Conservation (phyloP, 805 yeast species). For the Hanseniaspora occidentalis region DNA sequence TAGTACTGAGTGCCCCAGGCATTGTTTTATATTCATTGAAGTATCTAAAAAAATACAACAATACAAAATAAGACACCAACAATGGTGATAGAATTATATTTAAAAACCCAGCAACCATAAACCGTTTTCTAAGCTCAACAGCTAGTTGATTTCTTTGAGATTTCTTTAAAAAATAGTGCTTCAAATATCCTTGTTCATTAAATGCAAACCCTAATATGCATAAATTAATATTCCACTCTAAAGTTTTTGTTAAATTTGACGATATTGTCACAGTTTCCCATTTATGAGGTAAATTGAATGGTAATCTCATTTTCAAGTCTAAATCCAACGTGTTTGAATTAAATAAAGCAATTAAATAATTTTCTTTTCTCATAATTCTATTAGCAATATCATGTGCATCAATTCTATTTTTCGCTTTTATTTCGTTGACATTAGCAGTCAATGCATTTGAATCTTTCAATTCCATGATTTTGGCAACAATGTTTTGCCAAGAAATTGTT, state of each 20-base stretch:
- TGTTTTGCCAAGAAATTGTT: conserved; percentile 86
- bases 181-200: conserved; percentile 70
- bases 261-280: not conserved
- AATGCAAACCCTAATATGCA: conserved; percentile 82
- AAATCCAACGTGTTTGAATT: conserved; percentile 66
- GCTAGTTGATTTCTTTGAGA: conserved; percentile 54
- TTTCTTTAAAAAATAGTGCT: conserved; percentile 58
- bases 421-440: conserved; percentile 36
- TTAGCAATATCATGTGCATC: conserved; percentile 94
- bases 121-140: conserved; percentile 62
- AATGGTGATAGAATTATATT: conserved; percentile 79
- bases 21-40: conserved; percentile 86
- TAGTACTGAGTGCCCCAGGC: conserved; percentile 67
- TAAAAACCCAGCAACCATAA: conserved; percentile 76
- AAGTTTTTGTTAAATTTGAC: conserved; percentile 53
- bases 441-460: conserved; percentile 70
- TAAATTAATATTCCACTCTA: conserved; percentile 89
- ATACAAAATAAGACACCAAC: conserved; percentile 66
- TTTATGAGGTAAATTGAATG: conserved; percentile 22
- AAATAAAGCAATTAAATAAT: conserved; percentile 81
- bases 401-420: conserved; percentile 58
- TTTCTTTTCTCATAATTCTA: conserved; percentile 89
- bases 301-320: conserved; percentile 25
- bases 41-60: conserved; percentile 77
- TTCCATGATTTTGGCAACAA: conserved; percentile 62